Percentiles rank a stretch among this genome's conserved stretches.
Evolutionary conservation across 73 alveolate species (phyloP).

Genomic region (Paramecium sonneborni): DNA sequence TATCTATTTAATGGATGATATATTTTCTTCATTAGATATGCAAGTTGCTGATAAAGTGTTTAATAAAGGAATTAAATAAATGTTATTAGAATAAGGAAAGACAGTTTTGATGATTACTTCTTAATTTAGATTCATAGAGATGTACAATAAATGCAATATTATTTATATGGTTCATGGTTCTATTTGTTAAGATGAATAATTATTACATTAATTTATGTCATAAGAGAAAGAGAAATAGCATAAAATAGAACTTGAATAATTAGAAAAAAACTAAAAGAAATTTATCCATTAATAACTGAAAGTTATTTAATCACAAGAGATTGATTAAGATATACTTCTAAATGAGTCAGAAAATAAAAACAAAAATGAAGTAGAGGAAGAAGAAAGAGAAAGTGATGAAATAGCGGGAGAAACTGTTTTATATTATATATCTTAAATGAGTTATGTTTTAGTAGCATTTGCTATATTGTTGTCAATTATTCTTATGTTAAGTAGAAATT

Average conservation of each 20-base stretch:
- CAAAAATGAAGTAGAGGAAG: slow-evolving; percentile 54
- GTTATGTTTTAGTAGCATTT: not conserved
- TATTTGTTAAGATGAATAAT: slow-evolving; percentile 67
- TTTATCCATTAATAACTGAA: not conserved
- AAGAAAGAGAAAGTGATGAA: slow-evolving; percentile 69
- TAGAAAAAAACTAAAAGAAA: slow-evolving; percentile 25
- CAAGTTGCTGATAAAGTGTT: slow-evolving; percentile 80
- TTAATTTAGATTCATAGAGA: slow-evolving; percentile 58
- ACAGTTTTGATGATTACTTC: slow-evolving; percentile 77
- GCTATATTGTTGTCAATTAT: not conserved
- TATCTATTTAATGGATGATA: slow-evolving; percentile 88
- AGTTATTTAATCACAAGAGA: not conserved
- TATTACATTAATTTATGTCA: slow-evolving; percentile 79
- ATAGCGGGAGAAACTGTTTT: slow-evolving; percentile 62
- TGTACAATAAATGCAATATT: slow-evolving; percentile 43
- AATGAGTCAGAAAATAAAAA: slow-evolving; percentile 23
- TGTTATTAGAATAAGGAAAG: slow-evolving; percentile 75
- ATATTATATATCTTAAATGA: slow-evolving; percentile 35
- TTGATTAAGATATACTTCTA: not conserved
- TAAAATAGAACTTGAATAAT: not conserved
- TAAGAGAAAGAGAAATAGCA: slow-evolving; percentile 54
- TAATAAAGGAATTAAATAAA: slow-evolving; percentile 72
- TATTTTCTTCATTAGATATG: slow-evolving; percentile 83
- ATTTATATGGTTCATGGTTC: slow-evolving; percentile 54
- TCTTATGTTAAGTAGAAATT: slow-evolving; percentile 2